phyloP scores from a whole-genome alignment of 2,329 filamentous ascomycete genomes.

The Botrytis byssoidea region DNA sequence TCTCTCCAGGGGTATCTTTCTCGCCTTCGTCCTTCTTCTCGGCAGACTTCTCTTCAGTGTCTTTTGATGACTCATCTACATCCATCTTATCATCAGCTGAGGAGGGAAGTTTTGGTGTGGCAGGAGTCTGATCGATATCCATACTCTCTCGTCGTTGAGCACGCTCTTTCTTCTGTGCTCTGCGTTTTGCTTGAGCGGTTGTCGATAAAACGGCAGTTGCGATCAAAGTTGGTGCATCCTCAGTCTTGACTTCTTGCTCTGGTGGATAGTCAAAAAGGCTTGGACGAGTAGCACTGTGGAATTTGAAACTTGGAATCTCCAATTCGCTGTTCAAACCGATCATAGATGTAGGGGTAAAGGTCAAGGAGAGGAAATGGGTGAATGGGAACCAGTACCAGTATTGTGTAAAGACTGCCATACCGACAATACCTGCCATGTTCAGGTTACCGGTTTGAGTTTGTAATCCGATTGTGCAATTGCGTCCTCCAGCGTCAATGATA shows the following conservation, averaged over 20 bases:
- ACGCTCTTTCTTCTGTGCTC: slow-evolving; percentile 90
- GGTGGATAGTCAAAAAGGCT: slow-evolving; percentile 98
- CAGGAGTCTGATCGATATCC: slow-evolving; percentile 82
- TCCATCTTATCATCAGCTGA: slow-evolving; percentile 83
- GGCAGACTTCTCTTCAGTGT: slow-evolving; percentile 49
- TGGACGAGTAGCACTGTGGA: slow-evolving; percentile 89
- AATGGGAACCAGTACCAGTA: slow-evolving; percentile 99
- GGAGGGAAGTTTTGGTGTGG: slow-evolving; percentile 61
- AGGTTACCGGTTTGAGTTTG: slow-evolving; percentile 98
- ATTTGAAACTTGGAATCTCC: slow-evolving; percentile 90
- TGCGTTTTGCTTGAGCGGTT: slow-evolving; percentile 92
- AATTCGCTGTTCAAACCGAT: slow-evolving; percentile 93
- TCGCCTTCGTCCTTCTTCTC: slow-evolving; percentile 63
- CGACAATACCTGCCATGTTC: slow-evolving; percentile 97
- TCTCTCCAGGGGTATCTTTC: slow-evolving; percentile 56
- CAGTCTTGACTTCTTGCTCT: slow-evolving; percentile 90
- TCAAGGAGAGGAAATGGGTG: slow-evolving; percentile 93
- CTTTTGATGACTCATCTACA: slow-evolving; percentile 55
- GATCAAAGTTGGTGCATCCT: slow-evolving; percentile 90
- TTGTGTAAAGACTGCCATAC: slow-evolving; percentile 96
- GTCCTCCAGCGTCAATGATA: slow-evolving; percentile 95
- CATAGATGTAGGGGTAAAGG: slow-evolving; percentile 94
- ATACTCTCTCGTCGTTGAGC: slow-evolving; percentile 89
- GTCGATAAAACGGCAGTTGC: slow-evolving; percentile 95
- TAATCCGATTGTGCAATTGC: slow-evolving; percentile 96